Conservation (phyloP, 306 rosid species). For the Astragalus glycyphyllos region DNA sequence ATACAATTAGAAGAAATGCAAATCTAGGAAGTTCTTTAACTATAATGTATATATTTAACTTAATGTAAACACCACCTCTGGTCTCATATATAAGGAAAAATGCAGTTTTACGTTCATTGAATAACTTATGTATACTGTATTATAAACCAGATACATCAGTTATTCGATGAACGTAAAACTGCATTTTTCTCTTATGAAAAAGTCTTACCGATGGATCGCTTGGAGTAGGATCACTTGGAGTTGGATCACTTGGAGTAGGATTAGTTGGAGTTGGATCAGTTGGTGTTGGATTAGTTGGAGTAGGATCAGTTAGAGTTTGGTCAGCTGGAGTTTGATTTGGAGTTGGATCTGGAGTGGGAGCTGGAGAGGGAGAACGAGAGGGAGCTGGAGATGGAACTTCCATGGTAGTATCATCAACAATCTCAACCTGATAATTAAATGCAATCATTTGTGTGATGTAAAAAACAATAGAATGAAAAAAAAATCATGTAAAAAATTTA, state of each 20-base stretch:
- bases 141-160: too few relatives aligned
- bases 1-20: not conserved
- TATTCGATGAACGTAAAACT: too few relatives aligned
- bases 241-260: not conserved
- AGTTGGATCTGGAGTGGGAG: not conserved
- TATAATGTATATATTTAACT: not conserved
- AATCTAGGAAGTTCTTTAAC: too few relatives aligned
- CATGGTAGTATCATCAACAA: not conserved
- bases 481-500: conserved; percentile 4
- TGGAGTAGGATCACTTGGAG: not conserved
- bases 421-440: conserved; percentile 36
- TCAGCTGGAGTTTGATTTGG: not conserved
- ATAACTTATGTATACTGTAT: too few relatives aligned
- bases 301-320: not conserved
- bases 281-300: not conserved
- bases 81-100: too few relatives aligned
- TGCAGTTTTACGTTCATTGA: too few relatives aligned
- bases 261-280: not conserved
- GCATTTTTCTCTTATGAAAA: not conserved
- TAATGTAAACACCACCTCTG: not conserved
- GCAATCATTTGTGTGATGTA: not conserved
- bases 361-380: not conserved
- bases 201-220: conserved; percentile 42
- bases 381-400: conserved; percentile 35
- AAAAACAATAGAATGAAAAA: not conserved